Evolutionary conservation across 2,329 filamentous ascomycete genomes (phyloP).

Genomic region (Cadophora malorum): DNA sequence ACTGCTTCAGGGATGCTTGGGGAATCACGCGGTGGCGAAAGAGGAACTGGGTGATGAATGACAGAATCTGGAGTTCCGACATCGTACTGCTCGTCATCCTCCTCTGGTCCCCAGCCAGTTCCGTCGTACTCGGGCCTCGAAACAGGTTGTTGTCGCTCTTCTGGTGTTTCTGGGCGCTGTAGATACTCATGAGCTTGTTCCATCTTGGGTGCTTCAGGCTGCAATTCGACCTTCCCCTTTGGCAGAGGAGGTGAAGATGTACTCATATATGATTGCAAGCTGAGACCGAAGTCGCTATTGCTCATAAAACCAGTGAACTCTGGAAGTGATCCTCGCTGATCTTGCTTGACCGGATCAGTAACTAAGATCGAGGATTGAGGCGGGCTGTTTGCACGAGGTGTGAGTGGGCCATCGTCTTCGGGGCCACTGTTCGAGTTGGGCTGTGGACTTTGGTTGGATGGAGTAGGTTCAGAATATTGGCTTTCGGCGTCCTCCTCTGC

Average conservation of each 20-base stretch:
- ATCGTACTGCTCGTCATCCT: slow-evolving; percentile 58
- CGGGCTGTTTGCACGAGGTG: slow-evolving; percentile 56
- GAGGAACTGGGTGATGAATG: slow-evolving; percentile 73
- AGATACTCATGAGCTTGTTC: slow-evolving; percentile 40
- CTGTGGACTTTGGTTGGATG: slow-evolving; percentile 35
- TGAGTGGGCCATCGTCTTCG: slow-evolving; percentile 59
- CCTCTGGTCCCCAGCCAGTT: slow-evolving; percentile 61
- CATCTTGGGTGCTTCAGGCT: slow-evolving; percentile 35
- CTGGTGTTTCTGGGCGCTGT: slow-evolving; percentile 37
- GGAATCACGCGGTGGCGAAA: slow-evolving; percentile 48
- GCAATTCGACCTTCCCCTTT: slow-evolving; percentile 32
- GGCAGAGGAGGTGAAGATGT: slow-evolving; percentile 48
- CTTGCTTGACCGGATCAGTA: slow-evolving; percentile 35
- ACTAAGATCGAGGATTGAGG: slow-evolving; percentile 32
- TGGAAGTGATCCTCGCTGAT: slow-evolving; percentile 47
- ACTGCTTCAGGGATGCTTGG: slow-evolving; percentile 78
- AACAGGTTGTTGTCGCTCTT: slow-evolving; percentile 45
- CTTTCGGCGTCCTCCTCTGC: slow-evolving; percentile 46
- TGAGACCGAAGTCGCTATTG: slow-evolving; percentile 59
- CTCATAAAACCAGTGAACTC: slow-evolving; percentile 56
- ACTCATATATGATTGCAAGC: slow-evolving; percentile 60
- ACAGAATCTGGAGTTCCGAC: slow-evolving; percentile 87
- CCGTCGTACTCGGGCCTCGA: slow-evolving; percentile 70
- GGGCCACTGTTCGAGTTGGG: slow-evolving; percentile 35
- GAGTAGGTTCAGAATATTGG: slow-evolving; percentile 57